These are phyloP conservation scores for Colletotrichum sp. DNA, from an alignment of 2,329 filamentous ascomycete species.

Conservation along the genomic window DNA sequence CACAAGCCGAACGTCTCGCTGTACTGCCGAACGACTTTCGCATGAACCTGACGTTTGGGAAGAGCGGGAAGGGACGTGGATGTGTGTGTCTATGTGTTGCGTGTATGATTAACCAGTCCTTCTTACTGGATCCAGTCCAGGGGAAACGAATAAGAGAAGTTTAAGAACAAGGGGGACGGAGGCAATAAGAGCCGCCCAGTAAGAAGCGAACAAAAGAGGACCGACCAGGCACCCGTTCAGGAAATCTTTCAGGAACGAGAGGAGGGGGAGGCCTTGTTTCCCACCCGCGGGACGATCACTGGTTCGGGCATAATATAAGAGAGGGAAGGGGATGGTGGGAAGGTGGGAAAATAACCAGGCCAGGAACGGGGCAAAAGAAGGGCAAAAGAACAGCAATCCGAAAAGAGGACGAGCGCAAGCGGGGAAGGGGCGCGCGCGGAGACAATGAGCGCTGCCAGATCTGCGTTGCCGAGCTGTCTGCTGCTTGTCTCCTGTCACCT, in stretches of 20 bases:
- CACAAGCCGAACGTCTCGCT: background rate
- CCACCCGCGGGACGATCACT: conserved; percentile 3
- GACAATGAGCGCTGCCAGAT: background rate
- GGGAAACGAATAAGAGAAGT: background rate
- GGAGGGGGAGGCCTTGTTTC: background rate
- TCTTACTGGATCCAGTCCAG: conserved; percentile 4
- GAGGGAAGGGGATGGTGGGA: background rate
- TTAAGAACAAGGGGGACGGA: background rate
- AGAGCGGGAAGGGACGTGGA: background rate
- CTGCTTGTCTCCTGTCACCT: conserved; percentile 14
- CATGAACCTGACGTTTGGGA: conserved; percentile 5
- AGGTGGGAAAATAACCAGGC: background rate
- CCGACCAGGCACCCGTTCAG: background rate
- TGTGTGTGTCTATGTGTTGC: background rate
- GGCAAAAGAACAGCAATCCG: background rate
- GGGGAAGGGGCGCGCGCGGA: background rate
- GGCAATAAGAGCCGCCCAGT: background rate
- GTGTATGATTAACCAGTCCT: background rate
- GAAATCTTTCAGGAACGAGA: background rate
- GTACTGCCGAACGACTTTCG: background rate
- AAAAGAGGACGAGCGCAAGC: background rate
- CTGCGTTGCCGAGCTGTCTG: conserved; percentile 6
- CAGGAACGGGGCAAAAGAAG: background rate
- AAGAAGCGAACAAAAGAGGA: background rate
- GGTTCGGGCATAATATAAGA: conserved; percentile 10